Base-by-base conservation (phyloP, 2,329 filamentous ascomycete species). In the Xylaria sp. region DNA sequence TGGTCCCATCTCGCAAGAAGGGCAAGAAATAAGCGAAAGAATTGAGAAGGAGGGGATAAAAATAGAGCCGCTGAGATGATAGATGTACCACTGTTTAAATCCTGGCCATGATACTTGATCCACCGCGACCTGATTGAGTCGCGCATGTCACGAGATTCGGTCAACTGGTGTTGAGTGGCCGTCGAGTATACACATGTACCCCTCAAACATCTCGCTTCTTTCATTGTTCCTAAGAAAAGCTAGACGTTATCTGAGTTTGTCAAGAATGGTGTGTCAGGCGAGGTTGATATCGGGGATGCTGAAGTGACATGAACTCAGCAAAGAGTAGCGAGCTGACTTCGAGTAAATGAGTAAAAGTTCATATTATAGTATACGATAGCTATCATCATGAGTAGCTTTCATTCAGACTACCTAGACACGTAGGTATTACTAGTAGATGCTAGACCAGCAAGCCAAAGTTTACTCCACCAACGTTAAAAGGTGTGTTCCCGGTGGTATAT, bases 1-100 rank as follows among this genome's bases (percentile, higher is more conserved):
- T 98, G 62, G 95, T 98, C 12, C 89, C 93, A 16, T 88, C 91
- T 71, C 94, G 96, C 81, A 98, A 98, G 90, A 97, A 97, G 88
- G 90, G 91, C 78, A 91, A 92, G 85, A 93, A 91, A 85, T 90
- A 69, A 73, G 51, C 40, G 37, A 44, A n/a, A 18, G 50, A 23
- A 18, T 10, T 23, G 47, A 44, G n/a, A 13, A n/a, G 21, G 27
- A 10, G 6, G 16, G 5, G n/a, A 21, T 5, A 9, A 47, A 10
- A 35, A 35, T 35, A 35, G 32, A 35, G 32, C 32, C 32, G 10
- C 5, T 47, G n/a, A 25, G 12, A 42, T 25, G 37, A 12, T 18
- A 10, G 40, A 6, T 8, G 16, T 35, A 18, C n/a, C 13, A 12
- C 12, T 61, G 23, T 37, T 44, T 32, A 16, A 44, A 29, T 10